Evolutionary conservation across 1,139 yeast species (phyloP).

Genomic region (Magnusiomyces paraingens): DNA sequence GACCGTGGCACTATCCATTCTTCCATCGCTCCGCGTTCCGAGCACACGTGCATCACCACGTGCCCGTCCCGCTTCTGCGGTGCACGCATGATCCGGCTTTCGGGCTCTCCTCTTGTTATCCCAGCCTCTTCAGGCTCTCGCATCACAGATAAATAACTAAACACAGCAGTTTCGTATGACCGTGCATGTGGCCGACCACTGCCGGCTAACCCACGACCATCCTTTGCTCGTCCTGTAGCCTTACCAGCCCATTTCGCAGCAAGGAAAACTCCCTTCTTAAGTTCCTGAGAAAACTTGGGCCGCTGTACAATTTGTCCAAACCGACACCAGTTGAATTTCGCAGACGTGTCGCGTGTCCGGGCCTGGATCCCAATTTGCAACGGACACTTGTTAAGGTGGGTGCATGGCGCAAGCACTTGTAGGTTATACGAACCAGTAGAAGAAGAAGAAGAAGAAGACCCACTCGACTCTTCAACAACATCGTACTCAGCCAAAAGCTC

Average conservation of each 20-base stretch:
- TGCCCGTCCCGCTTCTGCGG: conserved; percentile 82
- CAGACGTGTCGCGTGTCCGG: conserved; percentile 55
- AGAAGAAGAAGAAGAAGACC: too few relatives aligned
- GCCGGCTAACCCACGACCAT: conserved; percentile 47
- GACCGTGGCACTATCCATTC: conserved; percentile 85
- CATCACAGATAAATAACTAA: conserved; percentile 68
- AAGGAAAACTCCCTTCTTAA: conserved; percentile 72
- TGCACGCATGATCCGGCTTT: conserved; percentile 56
- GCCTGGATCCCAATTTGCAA: conserved; percentile 69
- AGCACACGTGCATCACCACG: conserved; percentile 70
- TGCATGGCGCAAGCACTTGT: conserved; percentile 74
- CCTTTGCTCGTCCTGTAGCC: conserved; percentile 30
- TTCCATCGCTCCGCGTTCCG: conserved; percentile 67
- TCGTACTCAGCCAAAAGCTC: conserved; percentile 38
- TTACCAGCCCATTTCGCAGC: conserved; percentile 68
- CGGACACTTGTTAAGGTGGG: conserved; percentile 86
- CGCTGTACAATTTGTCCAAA: conserved; percentile 68
- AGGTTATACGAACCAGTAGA: conserved; percentile 13
- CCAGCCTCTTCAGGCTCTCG: conserved; percentile 36
- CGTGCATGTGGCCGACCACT: conserved; percentile 71
- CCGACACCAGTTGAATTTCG: conserved; percentile 59
- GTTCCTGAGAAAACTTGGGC: conserved; percentile 70
- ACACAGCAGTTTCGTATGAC: conserved; percentile 67
- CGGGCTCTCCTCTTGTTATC: conserved; percentile 25
- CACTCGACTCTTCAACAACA: conserved; percentile 26